Conservation (phyloP, 768 basidiomycete species). For the Auricularia cornea region DNA sequence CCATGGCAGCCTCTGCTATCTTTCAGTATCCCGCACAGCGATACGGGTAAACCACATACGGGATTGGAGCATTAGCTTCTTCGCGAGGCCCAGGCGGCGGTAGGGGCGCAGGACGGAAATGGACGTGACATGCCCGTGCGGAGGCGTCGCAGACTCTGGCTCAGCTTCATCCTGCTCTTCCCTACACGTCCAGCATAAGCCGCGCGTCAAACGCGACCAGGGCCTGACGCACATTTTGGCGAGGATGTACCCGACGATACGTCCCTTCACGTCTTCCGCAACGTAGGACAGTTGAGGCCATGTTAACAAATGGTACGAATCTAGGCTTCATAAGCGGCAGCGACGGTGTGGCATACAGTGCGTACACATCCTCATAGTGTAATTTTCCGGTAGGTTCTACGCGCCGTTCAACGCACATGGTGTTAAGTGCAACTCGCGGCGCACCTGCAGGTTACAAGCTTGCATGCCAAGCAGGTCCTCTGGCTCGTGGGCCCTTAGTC, state of each 20-base stretch:
- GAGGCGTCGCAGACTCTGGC: constrained; percentile 17
- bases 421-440: neutral
- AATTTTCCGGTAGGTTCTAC: constrained; percentile 87
- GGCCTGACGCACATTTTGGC: constrained; percentile 70
- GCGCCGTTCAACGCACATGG: neutral
- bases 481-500: constrained; percentile 36
- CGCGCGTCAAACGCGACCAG: neutral
- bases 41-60: constrained; percentile 43
- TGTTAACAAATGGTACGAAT: constrained; percentile 82
- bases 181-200: neutral
- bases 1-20: constrained; percentile 38
- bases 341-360: constrained; percentile 2
- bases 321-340: constrained; percentile 29
- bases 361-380: constrained; percentile 72
- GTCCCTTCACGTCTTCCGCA: constrained; percentile 80
- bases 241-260: constrained; percentile 92
- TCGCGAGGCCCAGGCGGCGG: constrained; percentile 84
- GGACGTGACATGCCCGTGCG: constrained; percentile 90
- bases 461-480: constrained; percentile 91
- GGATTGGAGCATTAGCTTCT: constrained; percentile 87
- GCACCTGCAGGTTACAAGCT: constrained; percentile 64
- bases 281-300: constrained; percentile 94
- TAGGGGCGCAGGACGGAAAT: constrained; percentile 91
- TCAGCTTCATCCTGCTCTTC: neutral
- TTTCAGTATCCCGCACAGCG: too few relatives aligned